phyloP scores from a whole-genome alignment of 805 yeast genomes.

The Maudiozyma turicensis region DNA sequence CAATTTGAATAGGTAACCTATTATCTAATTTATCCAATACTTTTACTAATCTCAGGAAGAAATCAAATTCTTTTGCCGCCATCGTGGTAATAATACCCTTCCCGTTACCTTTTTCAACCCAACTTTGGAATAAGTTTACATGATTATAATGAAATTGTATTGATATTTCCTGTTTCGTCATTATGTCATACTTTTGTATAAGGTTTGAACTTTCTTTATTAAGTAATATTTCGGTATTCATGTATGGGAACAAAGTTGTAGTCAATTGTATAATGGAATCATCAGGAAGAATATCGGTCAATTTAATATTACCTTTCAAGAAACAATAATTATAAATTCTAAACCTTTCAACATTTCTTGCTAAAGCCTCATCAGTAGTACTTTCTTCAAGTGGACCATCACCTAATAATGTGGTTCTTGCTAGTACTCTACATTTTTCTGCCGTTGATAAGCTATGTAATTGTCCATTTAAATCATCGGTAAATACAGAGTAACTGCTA shows the following conservation, averaged over 20 bases:
- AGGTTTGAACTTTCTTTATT: too few species aligned
- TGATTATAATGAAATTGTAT: neutral
- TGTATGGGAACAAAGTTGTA: constrained; percentile 16
- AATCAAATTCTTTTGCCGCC: constrained; percentile 21
- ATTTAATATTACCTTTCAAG: neutral
- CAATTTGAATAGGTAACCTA: constrained; percentile 33
- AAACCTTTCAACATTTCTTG: constrained; percentile 8
- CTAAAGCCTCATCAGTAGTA: neutral
- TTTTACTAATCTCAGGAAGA: constrained; percentile 32
- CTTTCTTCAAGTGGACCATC: neutral
- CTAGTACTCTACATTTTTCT: neutral
- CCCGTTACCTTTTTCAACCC: constrained; percentile 9
- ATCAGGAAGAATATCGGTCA: neutral
- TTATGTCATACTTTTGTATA: neutral
- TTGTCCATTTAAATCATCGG: neutral
- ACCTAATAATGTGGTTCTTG: neutral
- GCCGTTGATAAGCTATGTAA: neutral
- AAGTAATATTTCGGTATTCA: constrained; percentile 1
- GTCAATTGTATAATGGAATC: neutral
- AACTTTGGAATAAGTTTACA: constrained; percentile 11
- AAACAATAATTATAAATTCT: constrained; percentile 18
- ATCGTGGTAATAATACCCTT: constrained; percentile 14
- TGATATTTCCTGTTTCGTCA: neutral
- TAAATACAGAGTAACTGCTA: neutral
- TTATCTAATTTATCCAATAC: constrained; percentile 31